A percentile compares a stretch with the other conserved stretches of the same genome.
Conservation (phyloP, 2,329 filamentous ascomycete genomes). For the Gnomoniopsis sp. region DNA sequence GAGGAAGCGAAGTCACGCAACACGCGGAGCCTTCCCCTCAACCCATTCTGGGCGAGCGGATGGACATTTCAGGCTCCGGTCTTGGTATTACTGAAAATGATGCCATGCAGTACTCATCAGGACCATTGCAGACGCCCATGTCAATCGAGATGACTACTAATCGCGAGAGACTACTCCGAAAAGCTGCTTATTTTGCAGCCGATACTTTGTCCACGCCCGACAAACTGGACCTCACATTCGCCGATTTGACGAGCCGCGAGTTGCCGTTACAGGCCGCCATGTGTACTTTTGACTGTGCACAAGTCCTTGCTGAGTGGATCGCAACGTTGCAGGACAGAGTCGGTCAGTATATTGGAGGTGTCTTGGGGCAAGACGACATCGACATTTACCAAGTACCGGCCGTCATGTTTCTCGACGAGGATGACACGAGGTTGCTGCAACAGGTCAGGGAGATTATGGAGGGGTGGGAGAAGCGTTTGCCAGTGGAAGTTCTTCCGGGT, state of each 20-base stretch:
- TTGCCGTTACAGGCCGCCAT: slow-evolving; percentile 86
- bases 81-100: slow-evolving; percentile 51
- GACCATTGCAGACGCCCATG: slow-evolving; percentile 33
- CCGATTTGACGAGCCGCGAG: slow-evolving; percentile 78
- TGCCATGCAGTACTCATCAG: slow-evolving; percentile 46
- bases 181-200: slow-evolving; percentile 92
- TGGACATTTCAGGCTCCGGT: slow-evolving; percentile 42
- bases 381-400: slow-evolving; percentile 78
- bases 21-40: slow-evolving; percentile 55
- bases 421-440: slow-evolving; percentile 79
- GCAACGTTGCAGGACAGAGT: slow-evolving; percentile 90
- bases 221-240: slow-evolving; percentile 79
- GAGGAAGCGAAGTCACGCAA: slow-evolving; percentile 71
- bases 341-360: slow-evolving; percentile 83
- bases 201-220: slow-evolving; percentile 88
- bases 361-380: slow-evolving; percentile 78
- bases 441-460: slow-evolving; percentile 79
- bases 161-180: slow-evolving; percentile 82
- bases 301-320: slow-evolving; percentile 92
- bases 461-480: slow-evolving; percentile 77
- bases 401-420: slow-evolving; percentile 86
- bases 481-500: slow-evolving; percentile 47
- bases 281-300: slow-evolving; percentile 90
- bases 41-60: slow-evolving; percentile 3
- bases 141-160: slow-evolving; percentile 55